These are phyloP conservation scores for Trichoderma guizhouense DNA, from an alignment of 2,329 filamentous ascomycete species.

Conservation along the genomic window DNA sequence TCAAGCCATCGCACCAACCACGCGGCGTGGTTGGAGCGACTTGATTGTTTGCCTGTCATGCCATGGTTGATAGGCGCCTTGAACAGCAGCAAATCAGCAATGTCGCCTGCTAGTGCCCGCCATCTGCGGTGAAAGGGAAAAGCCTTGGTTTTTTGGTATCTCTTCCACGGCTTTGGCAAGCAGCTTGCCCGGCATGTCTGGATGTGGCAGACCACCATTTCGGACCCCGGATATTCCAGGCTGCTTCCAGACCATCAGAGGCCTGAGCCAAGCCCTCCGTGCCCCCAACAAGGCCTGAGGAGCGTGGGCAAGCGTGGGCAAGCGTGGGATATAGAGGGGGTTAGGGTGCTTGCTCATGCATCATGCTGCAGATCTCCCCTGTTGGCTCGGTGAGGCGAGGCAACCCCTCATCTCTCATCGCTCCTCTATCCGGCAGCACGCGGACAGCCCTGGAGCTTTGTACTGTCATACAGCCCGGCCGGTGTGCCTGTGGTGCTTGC, in stretches of 20 bases:
- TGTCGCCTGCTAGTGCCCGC: neutral
- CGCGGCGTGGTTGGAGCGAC: neutral
- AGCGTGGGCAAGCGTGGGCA: conserved; percentile 13
- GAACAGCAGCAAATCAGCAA: neutral
- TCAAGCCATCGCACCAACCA: neutral
- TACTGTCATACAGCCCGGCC: neutral
- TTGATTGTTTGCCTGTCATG: neutral
- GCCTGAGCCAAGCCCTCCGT: conserved; percentile 16
- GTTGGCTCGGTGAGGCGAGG: conserved; percentile 6
- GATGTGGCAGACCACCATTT: conserved; percentile 12
- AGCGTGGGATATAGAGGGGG: conserved; percentile 17
- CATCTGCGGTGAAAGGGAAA: neutral
- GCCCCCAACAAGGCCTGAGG: conserved; percentile 1
- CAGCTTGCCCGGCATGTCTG: neutral
- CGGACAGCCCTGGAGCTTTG: neutral
- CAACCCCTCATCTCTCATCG: conserved; percentile 6
- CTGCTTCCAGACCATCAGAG: conserved; percentile 15
- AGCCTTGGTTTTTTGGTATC: neutral
- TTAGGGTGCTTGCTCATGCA: conserved; percentile 16
- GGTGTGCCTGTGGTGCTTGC: neutral
- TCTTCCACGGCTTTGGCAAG: neutral
- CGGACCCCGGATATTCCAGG: conserved; percentile 15
- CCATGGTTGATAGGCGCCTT: neutral
- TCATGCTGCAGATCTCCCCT: conserved; percentile 19
- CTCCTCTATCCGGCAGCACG: conserved; percentile 4